Percentiles rank a stretch among this genome's conserved stretches.
Conservation (phyloP, 1,284 basidiomycete species). For the Testicularia cyperi region DNA sequence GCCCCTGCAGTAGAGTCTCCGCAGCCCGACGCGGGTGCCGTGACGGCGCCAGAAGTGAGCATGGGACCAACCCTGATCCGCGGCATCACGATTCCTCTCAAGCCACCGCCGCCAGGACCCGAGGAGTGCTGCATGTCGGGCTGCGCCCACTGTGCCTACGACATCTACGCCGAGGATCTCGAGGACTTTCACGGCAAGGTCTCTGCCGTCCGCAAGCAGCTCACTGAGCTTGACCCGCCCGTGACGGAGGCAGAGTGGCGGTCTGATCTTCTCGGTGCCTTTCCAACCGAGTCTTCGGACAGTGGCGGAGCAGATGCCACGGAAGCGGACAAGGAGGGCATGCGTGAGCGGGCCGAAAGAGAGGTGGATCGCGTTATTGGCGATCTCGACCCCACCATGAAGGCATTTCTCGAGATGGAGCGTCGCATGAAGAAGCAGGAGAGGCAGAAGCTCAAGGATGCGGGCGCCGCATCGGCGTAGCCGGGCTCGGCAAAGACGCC, state of each 20-base stretch:
- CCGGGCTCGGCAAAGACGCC: no score
- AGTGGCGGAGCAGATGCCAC: background rate
- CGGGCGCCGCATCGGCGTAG: no score
- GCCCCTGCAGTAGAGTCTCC: constrained; percentile 64
- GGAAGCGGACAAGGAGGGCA: constrained; percentile 1
- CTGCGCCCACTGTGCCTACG: constrained; percentile 83
- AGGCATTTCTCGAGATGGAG: constrained; percentile 56
- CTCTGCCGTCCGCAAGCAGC: constrained; percentile 64
- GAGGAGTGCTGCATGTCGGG: constrained; percentile 84
- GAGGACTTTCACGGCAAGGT: constrained; percentile 69
- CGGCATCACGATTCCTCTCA: constrained; percentile 39
- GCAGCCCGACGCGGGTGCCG: constrained; percentile 77
- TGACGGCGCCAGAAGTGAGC: background rate
- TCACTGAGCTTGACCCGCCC: constrained; percentile 66
- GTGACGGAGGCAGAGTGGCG: constrained; percentile 69
- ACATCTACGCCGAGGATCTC: constrained; percentile 77
- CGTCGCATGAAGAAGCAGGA: constrained; percentile 46
- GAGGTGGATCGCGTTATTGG: constrained; percentile 40
- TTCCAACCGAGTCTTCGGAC: constrained; percentile 37
- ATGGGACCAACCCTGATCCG: constrained; percentile 20
- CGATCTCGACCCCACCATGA: constrained; percentile 50
- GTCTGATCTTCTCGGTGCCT: constrained; percentile 57
- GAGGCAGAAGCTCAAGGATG: constrained; percentile 11
- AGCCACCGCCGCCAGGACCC: constrained; percentile 54
- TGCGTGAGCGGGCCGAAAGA: constrained; percentile 22